Evolutionary conservation across 2,329 filamentous ascomycete genomes (phyloP), one percentile per base, ranked within the genome.

Genomic region (Ciborinia camelliae): DNA sequence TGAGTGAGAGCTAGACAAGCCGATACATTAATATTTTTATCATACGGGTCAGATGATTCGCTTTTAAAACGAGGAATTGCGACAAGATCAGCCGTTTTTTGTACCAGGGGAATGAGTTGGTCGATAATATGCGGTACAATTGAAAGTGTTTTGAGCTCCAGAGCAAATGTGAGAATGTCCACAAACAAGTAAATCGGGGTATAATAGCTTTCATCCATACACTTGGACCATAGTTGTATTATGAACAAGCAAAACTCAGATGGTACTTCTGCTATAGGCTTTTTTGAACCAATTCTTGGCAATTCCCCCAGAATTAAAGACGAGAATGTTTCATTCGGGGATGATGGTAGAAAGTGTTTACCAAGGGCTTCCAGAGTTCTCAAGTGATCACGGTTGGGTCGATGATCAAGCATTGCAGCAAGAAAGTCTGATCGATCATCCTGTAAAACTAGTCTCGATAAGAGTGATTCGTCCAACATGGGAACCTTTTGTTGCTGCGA

Each of bases 361-460:
- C 87, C 82, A 20, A 94, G 79, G 2, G 84, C 81, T 70, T 94
- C 90, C 53, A 94, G 84, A 0, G 86, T 87, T 20, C 88, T 81
- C 3, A 86, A 82, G 50, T 84, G 81, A 20, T 81, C 80, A 53
- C 81, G 80, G 59, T 70, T 55, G 37, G 72, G 62, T 47, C 71
- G 68, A 63, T 76, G 75, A 61, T 75, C 73, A 57, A 76, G 57
- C 67, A 76, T 73, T 35, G 65, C 70, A n/a, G 73, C 71, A 45
- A 76, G 68, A 51, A 76, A 75, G 68, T 77, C 73, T 65, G 77
- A 75, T 57, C 79, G 77, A 47, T 76, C 72, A 69, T 82, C 80
- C 30, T 78, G 75, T 32, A 74, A 74, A 28, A 72, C 74, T 41
- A 81, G 68, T 59, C 71, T 75, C 51, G 76, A 73, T 47, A 80